These are phyloP conservation scores for Hortaea sp. DNA, from an alignment of 2,329 filamentous ascomycete genomes.

Conservation along the genomic window DNA sequence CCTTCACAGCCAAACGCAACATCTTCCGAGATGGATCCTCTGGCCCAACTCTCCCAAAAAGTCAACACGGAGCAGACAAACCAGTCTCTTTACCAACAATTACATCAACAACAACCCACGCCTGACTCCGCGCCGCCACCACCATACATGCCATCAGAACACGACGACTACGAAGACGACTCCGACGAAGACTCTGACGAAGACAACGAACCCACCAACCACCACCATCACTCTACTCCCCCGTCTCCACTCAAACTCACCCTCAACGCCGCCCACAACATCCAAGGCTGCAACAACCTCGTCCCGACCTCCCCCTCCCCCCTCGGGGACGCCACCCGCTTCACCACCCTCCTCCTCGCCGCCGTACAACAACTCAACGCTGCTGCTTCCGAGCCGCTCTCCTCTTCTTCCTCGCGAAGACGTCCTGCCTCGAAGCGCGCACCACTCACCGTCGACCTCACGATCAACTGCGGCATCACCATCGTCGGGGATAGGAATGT, in stretches of 20 bases:
- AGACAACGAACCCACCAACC: neutral
- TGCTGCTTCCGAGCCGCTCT: slow-evolving; percentile 34
- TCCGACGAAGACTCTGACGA: slow-evolving; percentile 4
- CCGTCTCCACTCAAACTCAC: slow-evolving; percentile 35
- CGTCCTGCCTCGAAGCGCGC: slow-evolving; percentile 27
- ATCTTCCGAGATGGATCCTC: slow-evolving; percentile 1
- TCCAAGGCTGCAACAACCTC: slow-evolving; percentile 42
- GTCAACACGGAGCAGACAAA: slow-evolving; percentile 1
- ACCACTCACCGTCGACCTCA: slow-evolving; percentile 36
- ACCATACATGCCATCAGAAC: slow-evolving; percentile 6
- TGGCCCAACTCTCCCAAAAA: slow-evolving; percentile 2
- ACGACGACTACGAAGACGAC: neutral
- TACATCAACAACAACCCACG: neutral
- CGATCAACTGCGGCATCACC: slow-evolving; percentile 26
- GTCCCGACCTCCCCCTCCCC: slow-evolving; percentile 31
- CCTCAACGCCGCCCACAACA: slow-evolving; percentile 40
- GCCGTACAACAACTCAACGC: slow-evolving; percentile 35
- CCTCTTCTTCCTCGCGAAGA: slow-evolving; percentile 21
- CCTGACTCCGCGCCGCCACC: slow-evolving; percentile 2
- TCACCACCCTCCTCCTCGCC: slow-evolving; percentile 37
- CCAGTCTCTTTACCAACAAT: slow-evolving; percentile 1
- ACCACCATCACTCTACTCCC: slow-evolving; percentile 8
- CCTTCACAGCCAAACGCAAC: neutral
- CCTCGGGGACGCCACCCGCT: slow-evolving; percentile 30
- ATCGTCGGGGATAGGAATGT: slow-evolving; percentile 24